Evolutionary conservation across 441 rosid species (phyloP).

Genomic region (Pelargonium fulgidum): DNA sequence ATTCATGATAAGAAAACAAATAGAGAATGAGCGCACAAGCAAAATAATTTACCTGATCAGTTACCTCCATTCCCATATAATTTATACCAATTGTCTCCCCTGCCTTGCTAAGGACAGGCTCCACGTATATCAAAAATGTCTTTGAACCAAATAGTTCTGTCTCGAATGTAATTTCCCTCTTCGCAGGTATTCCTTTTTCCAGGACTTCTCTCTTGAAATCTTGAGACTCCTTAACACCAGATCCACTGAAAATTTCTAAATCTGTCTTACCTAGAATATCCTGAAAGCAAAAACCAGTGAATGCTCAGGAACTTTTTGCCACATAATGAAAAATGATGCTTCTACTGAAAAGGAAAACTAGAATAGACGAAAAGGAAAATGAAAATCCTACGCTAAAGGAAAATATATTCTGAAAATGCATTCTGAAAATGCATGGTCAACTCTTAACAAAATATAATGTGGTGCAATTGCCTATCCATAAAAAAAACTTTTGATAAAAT

Average conservation of each 20-base stretch:
- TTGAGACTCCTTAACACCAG: slow-evolving; percentile 89
- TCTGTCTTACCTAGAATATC: slow-evolving; percentile 91
- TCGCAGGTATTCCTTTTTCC: slow-evolving; percentile 79
- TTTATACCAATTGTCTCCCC: slow-evolving; percentile 85
- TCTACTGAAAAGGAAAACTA: background rate
- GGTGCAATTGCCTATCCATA: too few relatives aligned
- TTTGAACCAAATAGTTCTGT: slow-evolving; percentile 78
- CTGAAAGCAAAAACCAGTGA: slow-evolving; percentile 33
- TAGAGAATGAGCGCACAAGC: slow-evolving; percentile 4
- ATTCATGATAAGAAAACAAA: slow-evolving; percentile 9
- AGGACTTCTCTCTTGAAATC: slow-evolving; percentile 88
- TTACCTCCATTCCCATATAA: slow-evolving; percentile 95
- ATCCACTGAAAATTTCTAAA: slow-evolving; percentile 75
- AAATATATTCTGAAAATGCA: too few relatives aligned
- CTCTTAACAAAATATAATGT: slow-evolving; percentile 1
- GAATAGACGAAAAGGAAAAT: background rate
- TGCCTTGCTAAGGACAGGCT: slow-evolving; percentile 84
- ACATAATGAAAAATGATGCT: slow-evolving; percentile 8
- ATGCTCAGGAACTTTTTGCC: slow-evolving; percentile 9
- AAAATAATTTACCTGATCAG: slow-evolving; percentile 63
- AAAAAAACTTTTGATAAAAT: slow-evolving; percentile 7
- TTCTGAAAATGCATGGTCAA: background rate
- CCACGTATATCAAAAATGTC: slow-evolving; percentile 86
- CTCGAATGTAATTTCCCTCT: slow-evolving; percentile 85
- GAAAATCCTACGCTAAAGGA: slow-evolving; percentile 1